Evolutionary conservation across 441 rosid genomes (phyloP), one percentile per base, ranked within the genome.

Genomic region (Gossypium lobatum): DNA sequence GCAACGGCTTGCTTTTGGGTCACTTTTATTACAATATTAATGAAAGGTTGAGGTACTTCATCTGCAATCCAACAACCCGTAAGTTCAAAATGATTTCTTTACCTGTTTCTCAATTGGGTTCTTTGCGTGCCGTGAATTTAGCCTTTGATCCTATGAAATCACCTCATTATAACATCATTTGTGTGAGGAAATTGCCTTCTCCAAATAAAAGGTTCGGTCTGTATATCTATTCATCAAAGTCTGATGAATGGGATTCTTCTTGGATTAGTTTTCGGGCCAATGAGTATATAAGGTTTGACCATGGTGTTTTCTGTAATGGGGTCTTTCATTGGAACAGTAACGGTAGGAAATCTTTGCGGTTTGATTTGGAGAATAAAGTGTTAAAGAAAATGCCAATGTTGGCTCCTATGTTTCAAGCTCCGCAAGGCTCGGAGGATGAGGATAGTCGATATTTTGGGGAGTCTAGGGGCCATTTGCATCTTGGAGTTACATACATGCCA

Each of bases 401-500:
- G 64, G 26, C 73, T 54, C 52, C 17, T 31, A 53, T 70, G 73
- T 55, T 70, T 34, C 63, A 70, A 57, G 73, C 62, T 11, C 62
- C 52, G 1, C 28, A 13, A 9, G 31, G 7, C 3, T 17, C 73
- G n/a, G 64, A 18, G 28, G 53, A 55, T 10, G 72, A 68, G 42
- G 60, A 68, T 68, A 50, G 46, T 70, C 64, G 64, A 37, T 55
- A 34, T 70, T 55, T 55, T 11, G 73, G 73, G 52, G 53, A 70
- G 63, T 55, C 73, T 34, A 18, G 73, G 18, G 64, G 73, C 31
- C 52, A 70, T 70, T 70, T 70, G 73, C 73, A 70, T 70, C 63
- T 70, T 18, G 73, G 62, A 20, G 73, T 54, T 57, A 53, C 73
- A 54, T 70, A 53, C 7, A 7, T 55, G 73, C 62, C 50, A 3